Base-by-base conservation (phyloP, 202 grass and related monocot genomes). In the Carex sylvatica region DNA sequence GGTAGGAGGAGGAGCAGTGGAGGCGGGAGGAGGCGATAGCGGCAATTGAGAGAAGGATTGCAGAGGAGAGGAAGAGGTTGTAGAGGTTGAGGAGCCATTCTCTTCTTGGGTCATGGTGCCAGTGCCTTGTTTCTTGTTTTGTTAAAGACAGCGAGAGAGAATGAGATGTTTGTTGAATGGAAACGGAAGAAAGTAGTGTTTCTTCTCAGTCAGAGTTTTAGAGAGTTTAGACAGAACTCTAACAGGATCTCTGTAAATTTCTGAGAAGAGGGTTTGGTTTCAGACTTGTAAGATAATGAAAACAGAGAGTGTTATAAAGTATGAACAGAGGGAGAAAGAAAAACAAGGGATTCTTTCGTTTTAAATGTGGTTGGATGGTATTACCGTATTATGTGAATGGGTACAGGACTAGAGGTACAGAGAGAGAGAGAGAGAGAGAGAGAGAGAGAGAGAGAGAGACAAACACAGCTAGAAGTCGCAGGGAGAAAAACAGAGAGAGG, bases 1-100 rank as follows among this genome's bases (percentile, higher is more conserved):
- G 0, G 61, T 1, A 42, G 74, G 62, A 55, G 38, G 11, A 13
- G 59, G 15, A 24, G 62, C 0, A 1, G 64, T 33, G 0, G 63
- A 6, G 8, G 55, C 8, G 9, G 69, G 46, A 40, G 81, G 3
- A 20, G 91, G 91, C 4, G 92, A 88, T 28, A 93, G 87, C 1
- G 94, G 88, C 91, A 97, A 88, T 78, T 64, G 77, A 78, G 91
- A 97, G 87, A 91, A 93, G 91, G 67, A 89, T 24, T 91, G 91
- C 0, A 95, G 86, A 65, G 93, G 88, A 23, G 83, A 85, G 68
- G 88, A 92, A 0, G 93, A 95, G 3, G 93, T 95, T 2, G 87
- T 91, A 59, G 93, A 95, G 61, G 93, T 91, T 62, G 91, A 89
- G 9, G 91, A 96, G 54, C 52, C 88, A 69, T 96, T 89, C 81